Percentiles rank a stretch among this genome's conserved stretches.
These are phyloP conservation scores for Zychaea mexicana DNA, from an alignment of 371 early-diverging fungal species.

Conservation along the genomic window DNA sequence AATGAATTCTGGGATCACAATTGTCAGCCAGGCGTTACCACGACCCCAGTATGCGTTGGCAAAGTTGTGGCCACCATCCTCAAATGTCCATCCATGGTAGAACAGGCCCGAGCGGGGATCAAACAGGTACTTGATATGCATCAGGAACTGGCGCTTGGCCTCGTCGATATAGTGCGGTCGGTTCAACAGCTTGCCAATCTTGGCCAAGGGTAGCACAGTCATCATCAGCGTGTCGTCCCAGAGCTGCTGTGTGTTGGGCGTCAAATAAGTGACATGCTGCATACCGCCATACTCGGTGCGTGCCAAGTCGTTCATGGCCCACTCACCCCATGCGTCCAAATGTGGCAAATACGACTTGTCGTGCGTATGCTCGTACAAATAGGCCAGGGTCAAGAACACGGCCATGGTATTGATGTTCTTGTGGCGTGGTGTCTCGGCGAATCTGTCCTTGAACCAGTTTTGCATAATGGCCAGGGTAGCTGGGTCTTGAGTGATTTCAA, in stretches of 20 bases:
- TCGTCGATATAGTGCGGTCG: constrained; percentile 27
- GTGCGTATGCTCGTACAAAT: constrained; percentile 19
- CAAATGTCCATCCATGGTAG: constrained; percentile 29
- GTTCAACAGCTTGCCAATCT: constrained; percentile 23
- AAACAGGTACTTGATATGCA: constrained; percentile 26
- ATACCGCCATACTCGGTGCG: constrained; percentile 30
- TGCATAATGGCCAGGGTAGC: constrained; percentile 17
- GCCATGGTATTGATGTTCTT: constrained; percentile 34
- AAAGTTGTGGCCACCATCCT: constrained; percentile 25
- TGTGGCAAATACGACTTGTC: constrained; percentile 20
- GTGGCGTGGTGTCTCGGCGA: constrained; percentile 22
- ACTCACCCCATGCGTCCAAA: constrained; percentile 26
- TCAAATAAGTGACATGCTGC: constrained; percentile 26
- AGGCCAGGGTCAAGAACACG: constrained; percentile 23
- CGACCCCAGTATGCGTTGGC: constrained; percentile 28
- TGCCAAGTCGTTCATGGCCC: constrained; percentile 23
- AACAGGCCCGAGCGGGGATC: constrained; percentile 24
- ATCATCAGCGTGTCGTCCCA: constrained; percentile 34
- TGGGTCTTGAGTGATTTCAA: constrained; percentile 19
- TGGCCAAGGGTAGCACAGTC: constrained; percentile 28
- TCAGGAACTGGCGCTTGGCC: constrained; percentile 27
- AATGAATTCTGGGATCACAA: constrained; percentile 29
- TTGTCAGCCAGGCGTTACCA: constrained; percentile 31
- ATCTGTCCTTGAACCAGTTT: constrained; percentile 24
- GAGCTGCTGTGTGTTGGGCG: constrained; percentile 23